Evolutionary conservation across 345 rosid genomes (phyloP), one percentile per base, ranked within the genome.

Genomic region (Sonneratia caseolaris): DNA sequence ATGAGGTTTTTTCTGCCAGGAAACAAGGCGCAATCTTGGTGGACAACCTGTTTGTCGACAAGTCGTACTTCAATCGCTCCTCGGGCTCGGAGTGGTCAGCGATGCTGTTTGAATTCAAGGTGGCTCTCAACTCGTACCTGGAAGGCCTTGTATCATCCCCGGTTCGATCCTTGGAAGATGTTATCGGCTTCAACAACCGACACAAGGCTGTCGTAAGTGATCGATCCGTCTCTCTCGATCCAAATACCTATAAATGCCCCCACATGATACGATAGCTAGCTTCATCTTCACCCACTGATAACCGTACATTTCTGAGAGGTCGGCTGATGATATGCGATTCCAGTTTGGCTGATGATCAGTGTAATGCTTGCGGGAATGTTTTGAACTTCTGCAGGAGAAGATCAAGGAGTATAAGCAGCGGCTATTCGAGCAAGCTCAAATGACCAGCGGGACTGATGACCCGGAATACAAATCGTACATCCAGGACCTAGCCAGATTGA

Each of bases 121-220:
- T 73, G 13, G 19, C 77, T 45, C 22, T 84, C 27, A 77, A 84
- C 57, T 73, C 69, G 0, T 80, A 80, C 81, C 79, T 80, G 8
- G 47, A 77, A n/a, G 75, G 62, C 24, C 81, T 82, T 14, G 37
- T 77, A 38, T 66, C 61, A 7, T 82, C 85, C 69, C 82, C 84
- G 0, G 83, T 84, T 40, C 68, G 80, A 72, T 80, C 79, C 12
- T 75, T 84, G 32, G 76, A 83, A 5, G 81, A 80, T 14, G 49
- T 84, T 9, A 74, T 84, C 36, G 69, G 71, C 24, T 83, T 81
- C 76, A 83, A 81, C 72, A 10, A 66, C 55, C 57, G 79, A 49
- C 72, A 83, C 68, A 74, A 80, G 32, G 77, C 73, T n/a, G 68
- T 73, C 77, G 86, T 83, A 80, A 42, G 81, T 65, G 37, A 68